Conservation (phyloP, 2,329 filamentous ascomycete species). For the Aureobasidium pullulans region DNA sequence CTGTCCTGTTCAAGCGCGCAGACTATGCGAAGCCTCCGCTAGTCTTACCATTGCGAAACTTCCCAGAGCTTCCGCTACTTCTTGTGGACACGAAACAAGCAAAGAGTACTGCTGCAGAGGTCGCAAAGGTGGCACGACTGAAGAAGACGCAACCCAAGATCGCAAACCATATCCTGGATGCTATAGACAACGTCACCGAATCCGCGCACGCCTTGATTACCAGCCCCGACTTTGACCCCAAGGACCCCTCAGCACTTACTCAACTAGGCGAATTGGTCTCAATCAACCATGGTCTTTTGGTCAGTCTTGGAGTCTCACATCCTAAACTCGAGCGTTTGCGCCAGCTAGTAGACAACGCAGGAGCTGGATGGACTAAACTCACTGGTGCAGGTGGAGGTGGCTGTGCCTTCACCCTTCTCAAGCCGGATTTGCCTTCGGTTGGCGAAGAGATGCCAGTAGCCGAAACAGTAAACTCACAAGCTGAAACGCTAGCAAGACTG, state of each 20-base stretch:
- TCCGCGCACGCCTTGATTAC: slow-evolving; percentile 49
- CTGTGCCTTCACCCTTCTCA: slow-evolving; percentile 86
- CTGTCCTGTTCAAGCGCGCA: slow-evolving; percentile 77
- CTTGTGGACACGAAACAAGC: slow-evolving; percentile 83
- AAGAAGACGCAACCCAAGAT: slow-evolving; percentile 66
- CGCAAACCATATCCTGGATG: slow-evolving; percentile 72
- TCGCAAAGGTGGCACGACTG: slow-evolving; percentile 74
- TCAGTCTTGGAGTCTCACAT: slow-evolving; percentile 89
- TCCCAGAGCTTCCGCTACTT: slow-evolving; percentile 84
- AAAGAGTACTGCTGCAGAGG: slow-evolving; percentile 78
- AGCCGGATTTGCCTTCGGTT: slow-evolving; percentile 43
- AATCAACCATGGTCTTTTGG: slow-evolving; percentile 87
- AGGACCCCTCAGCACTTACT: slow-evolving; percentile 56
- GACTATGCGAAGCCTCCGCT: slow-evolving; percentile 68
- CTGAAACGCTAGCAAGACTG: slow-evolving; percentile 47
- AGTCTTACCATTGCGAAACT: slow-evolving; percentile 72
- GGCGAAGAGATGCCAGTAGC: slow-evolving; percentile 13
- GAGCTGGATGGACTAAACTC: slow-evolving; percentile 93
- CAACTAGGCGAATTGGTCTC: slow-evolving; percentile 81
- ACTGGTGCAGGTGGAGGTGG: slow-evolving; percentile 94
- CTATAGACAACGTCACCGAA: slow-evolving; percentile 68
- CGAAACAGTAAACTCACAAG: neutral
- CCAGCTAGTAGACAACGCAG: slow-evolving; percentile 80
- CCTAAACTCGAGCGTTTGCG: slow-evolving; percentile 85
- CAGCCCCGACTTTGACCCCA: slow-evolving; percentile 58